These are phyloP conservation scores for Penicillium sp. DNA, from an alignment of 2,329 filamentous ascomycete species.

Conservation along the genomic window DNA sequence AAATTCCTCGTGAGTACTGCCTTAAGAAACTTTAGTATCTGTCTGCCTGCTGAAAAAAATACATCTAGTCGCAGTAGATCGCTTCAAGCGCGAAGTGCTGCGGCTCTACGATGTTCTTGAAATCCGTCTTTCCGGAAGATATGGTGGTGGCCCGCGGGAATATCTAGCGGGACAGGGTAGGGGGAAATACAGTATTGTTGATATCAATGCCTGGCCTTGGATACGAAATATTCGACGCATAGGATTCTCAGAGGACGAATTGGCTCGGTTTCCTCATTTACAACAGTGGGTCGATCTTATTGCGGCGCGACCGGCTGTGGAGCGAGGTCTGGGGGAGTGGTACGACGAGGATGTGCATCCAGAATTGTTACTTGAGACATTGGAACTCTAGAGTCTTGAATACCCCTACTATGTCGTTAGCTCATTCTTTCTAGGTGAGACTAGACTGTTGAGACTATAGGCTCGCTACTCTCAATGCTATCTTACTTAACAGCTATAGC, in stretches of 20 bases:
- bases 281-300: background rate
- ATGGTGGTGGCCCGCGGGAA: background rate
- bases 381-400: too few relatives aligned
- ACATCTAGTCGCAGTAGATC: background rate
- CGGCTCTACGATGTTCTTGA: background rate
- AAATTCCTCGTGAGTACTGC: background rate
- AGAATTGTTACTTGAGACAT: background rate
- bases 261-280: background rate
- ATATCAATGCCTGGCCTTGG: background rate
- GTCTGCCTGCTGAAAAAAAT: background rate
- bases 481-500: too few relatives aligned
- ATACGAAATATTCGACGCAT: background rate
- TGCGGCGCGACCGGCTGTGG: background rate
- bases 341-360: background rate
- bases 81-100: background rate
- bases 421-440: too few relatives aligned
- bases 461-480: too few relatives aligned
- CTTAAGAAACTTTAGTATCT: too few relatives aligned
- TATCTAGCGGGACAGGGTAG: background rate
- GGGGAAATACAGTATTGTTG: background rate
- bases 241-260: background rate
- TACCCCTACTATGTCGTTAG: too few relatives aligned
- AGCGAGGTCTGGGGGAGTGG: background rate
- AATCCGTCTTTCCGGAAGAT: background rate
- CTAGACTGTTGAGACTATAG: too few relatives aligned